Percentiles rank a stretch among this genome's conserved stretches.
Evolutionary conservation across 129 eudicot species (phyloP).

Genomic region (Rutidosis leptorrhynchoides): DNA sequence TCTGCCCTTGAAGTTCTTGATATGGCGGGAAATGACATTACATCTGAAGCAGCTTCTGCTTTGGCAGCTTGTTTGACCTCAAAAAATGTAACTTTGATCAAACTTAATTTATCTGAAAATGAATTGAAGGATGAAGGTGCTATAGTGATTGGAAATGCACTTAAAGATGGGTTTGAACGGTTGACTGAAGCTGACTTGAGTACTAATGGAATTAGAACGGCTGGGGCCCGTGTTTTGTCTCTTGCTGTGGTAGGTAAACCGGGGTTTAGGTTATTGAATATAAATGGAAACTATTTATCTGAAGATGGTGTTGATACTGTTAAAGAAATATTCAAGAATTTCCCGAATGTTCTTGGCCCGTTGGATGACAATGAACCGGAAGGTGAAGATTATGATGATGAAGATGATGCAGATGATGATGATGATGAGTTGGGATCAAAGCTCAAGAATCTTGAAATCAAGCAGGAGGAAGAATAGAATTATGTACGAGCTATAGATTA

Average conservation of each 20-base stretch:
- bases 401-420: conserved; percentile 33
- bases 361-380: conserved; percentile 84
- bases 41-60: conserved; percentile 52
- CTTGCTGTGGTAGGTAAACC: conserved; percentile 54
- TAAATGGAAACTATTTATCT: conserved; percentile 68
- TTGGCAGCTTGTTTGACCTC: conserved; percentile 50
- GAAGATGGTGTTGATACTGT: conserved; percentile 83
- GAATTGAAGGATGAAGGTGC: conserved; percentile 76
- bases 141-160: conserved; percentile 51
- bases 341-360: conserved; percentile 49
- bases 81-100: conserved; percentile 43
- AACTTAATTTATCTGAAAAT: conserved; percentile 61
- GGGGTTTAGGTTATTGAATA: conserved; percentile 54
- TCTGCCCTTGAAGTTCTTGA: conserved; percentile 57
- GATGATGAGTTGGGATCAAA: conserved; percentile 52
- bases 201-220: conserved; percentile 55
- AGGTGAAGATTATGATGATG: conserved; percentile 58
- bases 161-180: conserved; percentile 50
- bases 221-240: conserved; percentile 75
- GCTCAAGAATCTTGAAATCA: conserved; percentile 62
- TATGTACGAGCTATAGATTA: background rate
- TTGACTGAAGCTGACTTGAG: conserved; percentile 72
- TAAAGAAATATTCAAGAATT: conserved; percentile 45
- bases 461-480: conserved; percentile 42
- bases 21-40: conserved; percentile 71